Conservation (phyloP, 2,329 filamentous ascomycete species). For the Penicillium sp. region DNA sequence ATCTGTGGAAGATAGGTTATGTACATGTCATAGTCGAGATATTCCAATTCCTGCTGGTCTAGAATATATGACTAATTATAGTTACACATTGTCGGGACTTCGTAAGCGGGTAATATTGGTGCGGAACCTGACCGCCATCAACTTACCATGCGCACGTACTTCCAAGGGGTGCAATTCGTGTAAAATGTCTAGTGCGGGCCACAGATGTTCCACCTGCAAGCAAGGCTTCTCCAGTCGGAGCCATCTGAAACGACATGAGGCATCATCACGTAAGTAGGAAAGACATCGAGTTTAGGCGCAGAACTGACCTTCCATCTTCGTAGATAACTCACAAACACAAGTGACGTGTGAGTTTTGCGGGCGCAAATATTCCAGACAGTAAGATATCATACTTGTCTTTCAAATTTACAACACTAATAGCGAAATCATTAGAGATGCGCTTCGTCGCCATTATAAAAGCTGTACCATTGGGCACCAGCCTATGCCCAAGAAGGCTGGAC, state of each 20-base stretch:
- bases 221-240: slow-evolving; percentile 5
- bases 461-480: slow-evolving; percentile 5
- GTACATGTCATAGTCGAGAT: background rate
- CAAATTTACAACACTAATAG: background rate
- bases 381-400: background rate
- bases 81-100: too few relatives aligned
- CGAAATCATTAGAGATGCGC: slow-evolving; percentile 5
- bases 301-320: background rate
- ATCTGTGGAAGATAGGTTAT: background rate
- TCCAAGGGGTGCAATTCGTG: background rate
- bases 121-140: background rate
- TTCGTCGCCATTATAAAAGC: slow-evolving; percentile 12
- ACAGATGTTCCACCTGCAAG: slow-evolving; percentile 1
- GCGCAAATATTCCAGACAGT: slow-evolving; percentile 12
- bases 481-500: slow-evolving; percentile 3
- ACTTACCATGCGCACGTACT: background rate
- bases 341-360: slow-evolving; percentile 13
- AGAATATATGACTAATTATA: background rate
- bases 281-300: background rate
- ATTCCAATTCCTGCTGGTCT: background rate
- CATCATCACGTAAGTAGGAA: slow-evolving; percentile 9
- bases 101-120: background rate
- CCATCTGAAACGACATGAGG: slow-evolving; percentile 11
- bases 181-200: background rate
- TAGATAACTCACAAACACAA: slow-evolving; percentile 3